These are phyloP conservation scores for Talaromyces sp. DNA, from an alignment of 2,329 filamentous ascomycete genomes.

Conservation along the genomic window DNA sequence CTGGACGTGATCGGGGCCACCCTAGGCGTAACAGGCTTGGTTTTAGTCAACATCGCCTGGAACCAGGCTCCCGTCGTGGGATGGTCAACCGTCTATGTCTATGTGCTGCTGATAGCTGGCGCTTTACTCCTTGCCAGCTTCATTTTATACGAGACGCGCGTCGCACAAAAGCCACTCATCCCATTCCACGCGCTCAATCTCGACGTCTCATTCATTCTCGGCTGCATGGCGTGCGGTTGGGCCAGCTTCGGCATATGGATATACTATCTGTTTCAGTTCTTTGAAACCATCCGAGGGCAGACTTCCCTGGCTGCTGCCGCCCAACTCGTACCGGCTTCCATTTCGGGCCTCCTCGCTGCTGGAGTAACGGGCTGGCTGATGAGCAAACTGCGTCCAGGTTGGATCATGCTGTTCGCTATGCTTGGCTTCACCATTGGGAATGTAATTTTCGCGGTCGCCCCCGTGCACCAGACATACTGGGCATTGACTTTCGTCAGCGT, in stretches of 20 bases:
- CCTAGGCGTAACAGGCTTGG: conserved; percentile 35
- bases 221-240: conserved; percentile 9
- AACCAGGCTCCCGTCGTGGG: conserved; percentile 58
- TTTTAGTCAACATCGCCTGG: conserved; percentile 63
- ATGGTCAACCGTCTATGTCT: conserved; percentile 54
- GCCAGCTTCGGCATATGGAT: conserved; percentile 49
- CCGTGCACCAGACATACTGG: conserved; percentile 40
- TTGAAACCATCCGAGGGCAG: conserved; percentile 35
- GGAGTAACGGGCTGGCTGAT: conserved; percentile 31
- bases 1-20: conserved; percentile 28
- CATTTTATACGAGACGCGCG: conserved; percentile 45
- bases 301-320: conserved; percentile 25
- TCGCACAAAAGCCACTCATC: conserved; percentile 55
- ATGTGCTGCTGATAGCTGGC: conserved; percentile 54
- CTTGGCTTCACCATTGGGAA: conserved; percentile 28
- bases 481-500: conserved; percentile 26
- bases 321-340: conserved; percentile 20
- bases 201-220: conserved; percentile 10
- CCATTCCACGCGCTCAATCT: conserved; percentile 41
- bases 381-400: conserved; percentile 21
- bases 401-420: conserved; percentile 33
- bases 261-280: conserved; percentile 49
- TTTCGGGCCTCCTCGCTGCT: conserved; percentile 27
- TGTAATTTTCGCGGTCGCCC: conserved; percentile 36
- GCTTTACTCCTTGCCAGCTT: conserved; percentile 51